Base-by-base conservation (phyloP, 208 protist species). In the Strigomonas culicis region DNA sequence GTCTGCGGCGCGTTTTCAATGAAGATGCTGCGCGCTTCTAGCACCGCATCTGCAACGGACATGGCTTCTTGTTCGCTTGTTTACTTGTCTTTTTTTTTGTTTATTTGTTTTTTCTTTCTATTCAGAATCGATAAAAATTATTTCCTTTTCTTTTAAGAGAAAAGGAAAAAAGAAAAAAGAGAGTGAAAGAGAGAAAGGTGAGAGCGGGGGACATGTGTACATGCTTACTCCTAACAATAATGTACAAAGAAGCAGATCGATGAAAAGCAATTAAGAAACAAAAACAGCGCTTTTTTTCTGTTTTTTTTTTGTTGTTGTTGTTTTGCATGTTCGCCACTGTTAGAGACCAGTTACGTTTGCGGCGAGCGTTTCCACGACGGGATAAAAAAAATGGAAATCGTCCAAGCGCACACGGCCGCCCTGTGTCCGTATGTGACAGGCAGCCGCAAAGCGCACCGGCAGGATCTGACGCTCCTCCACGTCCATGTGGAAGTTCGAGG, bases 21-120 rank as follows among this genome's bases (percentile, higher is more conserved):
- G 22, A 89, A 75, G 27, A 92, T 86, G 50, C 82, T 70, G 0
- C 74, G 72, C 66, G 81, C 84, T 69, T 91, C 84, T 58, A 82
- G 74, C 22, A 75, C 64, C 4, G 82, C 80, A 21, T 85, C 86
- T 46, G 83, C 81, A 27, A 67, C 47, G n/a, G n/a, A 59, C 21
- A 49, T 8, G 55, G 21, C 31, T 31, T 32, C 6, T 59, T 59
- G 4, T 2, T 30, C 1, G 6, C 6, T 44, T 49, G 1, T 30
- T 59, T 2, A 59, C 27, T 2, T 24, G 21, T 49, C 55, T 2
- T 59, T 59, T 49, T 22, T 43, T 30, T 49, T 2, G 6, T 22
- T 59, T 13, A 28, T 65, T 32, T 4, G 17, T 58, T 65, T 22
- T 27, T 53, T 60, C 31, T 58, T 69, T 69, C 21, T 30, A 59